Conservation (phyloP, 73 alveolate genomes). For the Breviolum minutum region DNA sequence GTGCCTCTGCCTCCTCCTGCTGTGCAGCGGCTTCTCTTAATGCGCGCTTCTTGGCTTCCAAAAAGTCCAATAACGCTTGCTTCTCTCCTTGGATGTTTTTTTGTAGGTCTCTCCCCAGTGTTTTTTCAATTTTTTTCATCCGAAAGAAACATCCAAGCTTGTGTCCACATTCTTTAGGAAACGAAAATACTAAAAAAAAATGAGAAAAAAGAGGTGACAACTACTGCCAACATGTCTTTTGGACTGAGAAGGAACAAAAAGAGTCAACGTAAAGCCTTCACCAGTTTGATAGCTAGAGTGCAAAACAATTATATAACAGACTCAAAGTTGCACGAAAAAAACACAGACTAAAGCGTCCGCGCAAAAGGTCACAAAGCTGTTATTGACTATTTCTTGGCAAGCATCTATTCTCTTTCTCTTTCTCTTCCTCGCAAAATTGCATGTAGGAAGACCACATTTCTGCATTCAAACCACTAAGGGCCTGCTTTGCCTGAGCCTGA, state of each 20-base stretch:
- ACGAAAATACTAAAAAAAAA: too few species aligned
- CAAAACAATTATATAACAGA: too few species aligned
- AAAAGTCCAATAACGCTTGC: constrained; percentile 60
- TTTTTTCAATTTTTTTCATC: too few species aligned
- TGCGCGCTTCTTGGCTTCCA: constrained; percentile 86
- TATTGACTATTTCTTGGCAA: too few species aligned
- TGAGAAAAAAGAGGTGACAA: too few species aligned
- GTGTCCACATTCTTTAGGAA: too few species aligned
- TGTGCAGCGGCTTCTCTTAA: constrained; percentile 30
- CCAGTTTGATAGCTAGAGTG: too few species aligned
- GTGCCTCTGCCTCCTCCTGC: not conserved
- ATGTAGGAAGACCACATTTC: constrained; percentile 94
- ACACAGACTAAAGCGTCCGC: not conserved
- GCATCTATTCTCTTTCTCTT: constrained; percentile 14
- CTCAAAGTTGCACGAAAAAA: not conserved
- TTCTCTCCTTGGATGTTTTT: not conserved
- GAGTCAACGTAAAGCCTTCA: too few species aligned
- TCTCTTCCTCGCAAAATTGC: constrained; percentile 74
- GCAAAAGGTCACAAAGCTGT: not conserved
- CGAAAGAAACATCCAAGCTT: too few species aligned
- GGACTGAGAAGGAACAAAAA: too few species aligned
- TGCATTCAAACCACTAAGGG: constrained; percentile 75
- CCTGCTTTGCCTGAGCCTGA: constrained; percentile 90
- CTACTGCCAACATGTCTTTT: too few species aligned
- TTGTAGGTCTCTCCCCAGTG: too few species aligned